These are phyloP conservation scores for Tillandsia fasciculata DNA, from an alignment of 176 grass and related monocot genomes.

Conservation along the genomic window DNA sequence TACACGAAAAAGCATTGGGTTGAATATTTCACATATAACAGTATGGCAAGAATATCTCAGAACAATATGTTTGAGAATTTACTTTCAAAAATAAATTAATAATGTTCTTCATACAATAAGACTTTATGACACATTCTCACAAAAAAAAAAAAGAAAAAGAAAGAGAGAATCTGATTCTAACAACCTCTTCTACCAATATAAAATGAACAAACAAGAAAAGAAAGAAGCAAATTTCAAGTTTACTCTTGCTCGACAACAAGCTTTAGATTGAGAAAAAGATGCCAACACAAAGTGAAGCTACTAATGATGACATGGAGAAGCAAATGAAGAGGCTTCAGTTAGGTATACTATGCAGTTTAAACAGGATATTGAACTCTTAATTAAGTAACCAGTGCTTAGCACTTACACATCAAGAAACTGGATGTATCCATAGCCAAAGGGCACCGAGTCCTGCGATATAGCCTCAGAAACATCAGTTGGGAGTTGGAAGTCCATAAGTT, in stretches of 20 bases:
- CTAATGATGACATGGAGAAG: not conserved
- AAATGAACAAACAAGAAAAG: not conserved
- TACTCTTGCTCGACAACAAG: not conserved
- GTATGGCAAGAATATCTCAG: not conserved
- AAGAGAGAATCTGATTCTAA: not conserved
- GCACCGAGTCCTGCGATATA: constrained; percentile 47
- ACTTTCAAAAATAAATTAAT: too few relatives aligned
- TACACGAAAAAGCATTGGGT: too few relatives aligned
- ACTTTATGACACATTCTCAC: too few relatives aligned
- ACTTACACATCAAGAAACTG: constrained; percentile 86
- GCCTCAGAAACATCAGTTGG: constrained; percentile 61
- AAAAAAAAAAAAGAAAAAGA: too few relatives aligned
- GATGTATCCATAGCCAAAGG: constrained; percentile 89
- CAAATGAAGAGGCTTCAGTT: not conserved
- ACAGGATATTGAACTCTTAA: not conserved
- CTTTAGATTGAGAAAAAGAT: not conserved
- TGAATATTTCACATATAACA: too few relatives aligned
- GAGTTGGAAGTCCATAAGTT: constrained; percentile 63
- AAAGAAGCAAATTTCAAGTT: not conserved
- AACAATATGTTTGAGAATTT: not conserved
- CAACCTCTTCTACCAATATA: not conserved
- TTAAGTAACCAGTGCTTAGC: constrained; percentile 6
- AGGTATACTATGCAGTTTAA: not conserved
- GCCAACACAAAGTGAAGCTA: not conserved
- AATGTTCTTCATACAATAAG: too few relatives aligned